Conservation (phyloP, 2,329 filamentous ascomycete species). For the Fusarium sp. region DNA sequence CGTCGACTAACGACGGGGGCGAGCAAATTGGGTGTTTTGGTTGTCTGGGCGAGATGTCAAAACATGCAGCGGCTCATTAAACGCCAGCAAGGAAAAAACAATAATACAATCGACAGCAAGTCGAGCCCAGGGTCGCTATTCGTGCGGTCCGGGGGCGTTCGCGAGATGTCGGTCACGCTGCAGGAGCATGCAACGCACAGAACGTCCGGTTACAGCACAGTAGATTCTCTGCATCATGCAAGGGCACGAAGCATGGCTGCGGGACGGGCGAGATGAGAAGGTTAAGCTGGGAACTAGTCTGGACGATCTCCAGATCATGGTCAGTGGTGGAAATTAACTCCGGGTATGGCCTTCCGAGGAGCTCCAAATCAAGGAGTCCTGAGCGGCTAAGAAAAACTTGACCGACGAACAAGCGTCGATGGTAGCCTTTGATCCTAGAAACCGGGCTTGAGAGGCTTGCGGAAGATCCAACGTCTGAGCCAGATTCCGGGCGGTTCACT, state of each 20-base stretch:
- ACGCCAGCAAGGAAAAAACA: background rate
- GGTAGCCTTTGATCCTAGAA: constrained; percentile 5
- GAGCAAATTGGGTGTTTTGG: constrained; percentile 7
- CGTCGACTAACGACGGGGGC: constrained; percentile 7
- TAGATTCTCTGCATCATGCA: constrained; percentile 6
- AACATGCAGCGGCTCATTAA: background rate
- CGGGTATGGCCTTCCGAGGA: constrained; percentile 19
- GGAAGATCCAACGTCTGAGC: constrained; percentile 15
- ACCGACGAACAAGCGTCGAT: constrained; percentile 4
- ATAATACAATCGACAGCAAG: background rate
- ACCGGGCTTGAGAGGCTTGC: constrained; percentile 20
- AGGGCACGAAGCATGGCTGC: background rate
- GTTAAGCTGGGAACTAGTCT: background rate
- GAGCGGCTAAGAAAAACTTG: constrained; percentile 13
- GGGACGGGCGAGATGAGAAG: constrained; percentile 5
- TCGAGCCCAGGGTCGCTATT: background rate
- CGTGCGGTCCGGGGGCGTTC: background rate
- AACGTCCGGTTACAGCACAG: background rate
- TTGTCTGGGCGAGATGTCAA: constrained; percentile 7
- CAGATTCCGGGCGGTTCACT: constrained; percentile 6
- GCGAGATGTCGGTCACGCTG: constrained; percentile 1
- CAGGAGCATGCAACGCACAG: background rate
- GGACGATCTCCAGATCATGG: constrained; percentile 26
- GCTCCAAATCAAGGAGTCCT: background rate
- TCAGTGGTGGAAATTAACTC: constrained; percentile 41